A percentile compares a stretch with the other conserved stretches of the same genome.
phyloP scores from a whole-genome alignment of 768 basidiomycete species.

The Lactarius indigo region DNA sequence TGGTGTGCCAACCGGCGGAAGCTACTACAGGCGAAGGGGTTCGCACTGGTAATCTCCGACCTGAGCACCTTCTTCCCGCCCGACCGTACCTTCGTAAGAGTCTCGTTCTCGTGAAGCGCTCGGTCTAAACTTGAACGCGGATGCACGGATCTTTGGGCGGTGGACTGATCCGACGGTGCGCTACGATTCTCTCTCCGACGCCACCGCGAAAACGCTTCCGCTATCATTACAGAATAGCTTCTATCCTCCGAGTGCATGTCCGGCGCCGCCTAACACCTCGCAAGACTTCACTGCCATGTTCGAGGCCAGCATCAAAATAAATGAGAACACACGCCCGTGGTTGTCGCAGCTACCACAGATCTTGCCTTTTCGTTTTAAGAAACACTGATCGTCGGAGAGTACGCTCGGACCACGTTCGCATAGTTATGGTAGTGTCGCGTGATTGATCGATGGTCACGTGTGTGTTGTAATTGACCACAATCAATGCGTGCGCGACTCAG shows the following conservation, averaged over 20 bases:
- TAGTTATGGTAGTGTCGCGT: background rate
- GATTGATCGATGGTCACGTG: background rate
- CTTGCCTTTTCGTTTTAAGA: constrained; percentile 40
- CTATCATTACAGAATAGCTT: constrained; percentile 49
- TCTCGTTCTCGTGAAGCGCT: constrained; percentile 73
- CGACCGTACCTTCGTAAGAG: constrained; percentile 94
- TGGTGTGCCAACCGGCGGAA: constrained; percentile 71
- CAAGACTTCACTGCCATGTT: constrained; percentile 81
- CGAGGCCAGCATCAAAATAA: constrained; percentile 52
- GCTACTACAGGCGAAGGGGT: constrained; percentile 65
- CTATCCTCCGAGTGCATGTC: constrained; percentile 86
- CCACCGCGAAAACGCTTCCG: background rate
- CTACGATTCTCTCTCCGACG: background rate
- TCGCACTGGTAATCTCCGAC: constrained; percentile 66
- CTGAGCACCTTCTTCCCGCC: constrained; percentile 79
- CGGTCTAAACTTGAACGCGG: constrained; percentile 67
- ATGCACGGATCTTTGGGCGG: constrained; percentile 59
- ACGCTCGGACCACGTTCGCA: too few relatives aligned
- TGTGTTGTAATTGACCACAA: background rate
- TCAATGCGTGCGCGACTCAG: background rate
- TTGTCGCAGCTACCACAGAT: background rate
- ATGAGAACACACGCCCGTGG: background rate
- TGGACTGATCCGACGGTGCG: constrained; percentile 88
- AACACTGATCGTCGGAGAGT: constrained; percentile 78
- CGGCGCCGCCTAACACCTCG: constrained; percentile 59